Percentiles rank a stretch among this genome's conserved stretches.
Conservation (phyloP, 1,284 basidiomycete species). For the Cutaneotrichosporon dermatis region DNA sequence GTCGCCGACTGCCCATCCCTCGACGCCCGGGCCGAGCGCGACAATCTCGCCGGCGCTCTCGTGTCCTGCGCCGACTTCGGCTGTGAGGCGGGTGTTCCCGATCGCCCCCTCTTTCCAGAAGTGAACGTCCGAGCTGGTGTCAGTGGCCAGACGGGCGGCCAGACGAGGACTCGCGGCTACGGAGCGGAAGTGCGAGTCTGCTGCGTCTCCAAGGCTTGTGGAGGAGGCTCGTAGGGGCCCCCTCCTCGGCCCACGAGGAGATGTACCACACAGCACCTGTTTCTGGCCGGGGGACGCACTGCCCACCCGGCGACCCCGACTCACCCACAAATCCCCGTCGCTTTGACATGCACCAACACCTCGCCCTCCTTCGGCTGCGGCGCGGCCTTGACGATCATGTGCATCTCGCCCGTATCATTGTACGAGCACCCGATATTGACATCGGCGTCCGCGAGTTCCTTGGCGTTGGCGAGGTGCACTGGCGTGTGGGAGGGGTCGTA, state of each 20-base stretch:
- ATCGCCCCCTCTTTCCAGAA: conserved; percentile 54
- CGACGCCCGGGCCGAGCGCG: conserved; percentile 48
- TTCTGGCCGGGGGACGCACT: too few relatives aligned
- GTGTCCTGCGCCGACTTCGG: conserved; percentile 48
- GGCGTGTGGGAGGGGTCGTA: neutral
- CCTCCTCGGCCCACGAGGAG: too few relatives aligned
- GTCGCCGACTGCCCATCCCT: conserved; percentile 44
- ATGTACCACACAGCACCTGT: too few relatives aligned
- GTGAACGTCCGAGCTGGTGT: conserved; percentile 55
- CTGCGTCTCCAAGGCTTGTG: too few relatives aligned
- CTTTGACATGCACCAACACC: conserved; percentile 47
- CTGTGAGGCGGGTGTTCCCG: conserved; percentile 40
- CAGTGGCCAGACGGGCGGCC: too few relatives aligned
- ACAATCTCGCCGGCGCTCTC: conserved; percentile 50
- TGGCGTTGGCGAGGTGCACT: neutral
- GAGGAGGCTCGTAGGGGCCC: too few relatives aligned
- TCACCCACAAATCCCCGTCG: conserved; percentile 52
- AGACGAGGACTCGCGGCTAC: too few relatives aligned
- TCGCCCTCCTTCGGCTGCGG: conserved; percentile 44
- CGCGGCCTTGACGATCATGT: conserved; percentile 46
- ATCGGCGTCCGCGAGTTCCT: neutral
- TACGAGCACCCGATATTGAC: conserved; percentile 47
- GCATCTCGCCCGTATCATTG: conserved; percentile 44
- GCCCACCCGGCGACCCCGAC: neutral
- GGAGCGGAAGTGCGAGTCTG: too few relatives aligned